Base-by-base conservation (phyloP, 352 stramenopile genomes). In the Globisporangium cederbergense region DNA sequence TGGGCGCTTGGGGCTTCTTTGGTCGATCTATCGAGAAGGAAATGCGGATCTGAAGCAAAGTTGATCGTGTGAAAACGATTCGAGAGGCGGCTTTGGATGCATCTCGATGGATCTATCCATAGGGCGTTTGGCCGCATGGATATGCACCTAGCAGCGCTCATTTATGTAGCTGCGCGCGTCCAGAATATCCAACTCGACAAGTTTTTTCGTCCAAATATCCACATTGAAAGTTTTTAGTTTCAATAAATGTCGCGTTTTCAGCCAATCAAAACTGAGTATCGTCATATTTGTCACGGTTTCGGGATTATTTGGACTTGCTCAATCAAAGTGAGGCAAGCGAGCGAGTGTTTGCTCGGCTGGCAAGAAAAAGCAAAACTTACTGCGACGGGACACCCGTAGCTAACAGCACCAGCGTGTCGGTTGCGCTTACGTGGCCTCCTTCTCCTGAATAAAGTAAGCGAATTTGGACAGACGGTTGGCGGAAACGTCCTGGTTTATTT, bases 261-360 rank as follows among this genome's bases (percentile, higher is more conserved):
- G 50, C 50, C 50, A 56, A 42, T 56, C 14, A n/a, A 34, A 14
- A 40, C 7, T 20, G 1, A 22, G 11, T 13, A 40, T 40, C 50
- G 50, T 56, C 50, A 56, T 25, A 32, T 32, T 51, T 53, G 3
- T 36, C 9, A n/a, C 4, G 22, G 49, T 56, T 56, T 56, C 28
- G 11, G 28, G 30, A 56, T 16, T 42, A 25, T 42, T 56, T 20
- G 25, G 7, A 1, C 32, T 36, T 36, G 1, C 22, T 25, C 22
- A 25, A 1, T 25, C 22, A 1, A 25, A 25, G 22, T 1, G 22
- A 25, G 22, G 22, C 22, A 25, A 25, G 22, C 22, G 22, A 25
- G 22, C 22, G 22, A 25, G 22, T 0, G 5, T 38, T 36, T 54
- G 0, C 18, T 32, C 30, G 20, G 20, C 14, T n/a, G 25, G 4